phyloP scores from a whole-genome alignment of 148 eudicot genomes.

The Nepenthes mirabilis region DNA sequence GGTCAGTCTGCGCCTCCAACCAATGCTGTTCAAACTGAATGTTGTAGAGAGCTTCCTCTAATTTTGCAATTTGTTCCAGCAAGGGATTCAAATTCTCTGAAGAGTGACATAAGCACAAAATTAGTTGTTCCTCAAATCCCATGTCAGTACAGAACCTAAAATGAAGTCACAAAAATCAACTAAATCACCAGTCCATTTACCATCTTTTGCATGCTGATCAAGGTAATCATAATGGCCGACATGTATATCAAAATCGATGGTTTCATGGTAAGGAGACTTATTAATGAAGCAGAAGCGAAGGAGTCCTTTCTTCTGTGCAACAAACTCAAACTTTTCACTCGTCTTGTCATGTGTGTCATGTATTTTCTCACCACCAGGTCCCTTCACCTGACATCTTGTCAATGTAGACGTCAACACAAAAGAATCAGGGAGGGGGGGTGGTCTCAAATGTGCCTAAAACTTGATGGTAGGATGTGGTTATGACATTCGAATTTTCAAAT shows the following conservation, averaged over 20 bases:
- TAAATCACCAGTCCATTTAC: constrained; percentile 13
- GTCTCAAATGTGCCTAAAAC: too few species aligned
- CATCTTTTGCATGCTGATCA: constrained; percentile 71
- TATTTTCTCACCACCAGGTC: constrained; percentile 49
- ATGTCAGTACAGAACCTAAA: neutral
- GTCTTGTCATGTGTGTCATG: constrained; percentile 39
- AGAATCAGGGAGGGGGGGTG: too few species aligned
- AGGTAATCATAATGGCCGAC: constrained; percentile 39
- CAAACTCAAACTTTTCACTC: constrained; percentile 61
- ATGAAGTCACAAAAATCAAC: neutral
- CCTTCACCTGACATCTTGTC: constrained; percentile 44
- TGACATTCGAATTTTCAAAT: too few species aligned
- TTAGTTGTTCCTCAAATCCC: neutral
- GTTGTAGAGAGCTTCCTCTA: constrained; percentile 72
- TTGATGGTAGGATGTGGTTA: too few species aligned
- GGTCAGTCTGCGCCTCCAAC: constrained; percentile 81
- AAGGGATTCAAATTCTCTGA: constrained; percentile 74
- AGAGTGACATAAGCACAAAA: neutral
- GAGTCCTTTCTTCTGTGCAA: constrained; percentile 41
- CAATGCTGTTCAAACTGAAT: constrained; percentile 89
- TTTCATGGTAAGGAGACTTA: constrained; percentile 73
- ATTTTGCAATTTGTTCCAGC: constrained; percentile 52
- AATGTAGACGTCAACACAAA: too few species aligned
- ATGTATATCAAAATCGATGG: constrained; percentile 66
- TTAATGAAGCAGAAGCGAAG: constrained; percentile 62